Conservation (phyloP, 2,329 filamentous ascomycete genomes). For the Aureobasidium namibiae region DNA sequence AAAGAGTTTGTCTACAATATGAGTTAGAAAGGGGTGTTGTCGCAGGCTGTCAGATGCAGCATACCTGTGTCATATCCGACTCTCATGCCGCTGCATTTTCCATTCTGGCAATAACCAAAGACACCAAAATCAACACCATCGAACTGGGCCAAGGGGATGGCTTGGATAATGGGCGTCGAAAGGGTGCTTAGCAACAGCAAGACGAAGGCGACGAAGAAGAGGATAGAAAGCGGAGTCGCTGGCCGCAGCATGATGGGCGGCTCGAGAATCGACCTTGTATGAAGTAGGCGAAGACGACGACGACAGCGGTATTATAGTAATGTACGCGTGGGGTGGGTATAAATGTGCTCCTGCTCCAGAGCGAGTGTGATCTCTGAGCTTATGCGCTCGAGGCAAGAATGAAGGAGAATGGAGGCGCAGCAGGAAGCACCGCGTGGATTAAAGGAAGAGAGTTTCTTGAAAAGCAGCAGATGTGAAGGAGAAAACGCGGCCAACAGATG, state of each 20-base stretch:
- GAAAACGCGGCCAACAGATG: neutral
- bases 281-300: neutral
- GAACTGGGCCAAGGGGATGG: constrained; percentile 74
- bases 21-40: neutral
- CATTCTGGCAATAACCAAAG: constrained; percentile 72
- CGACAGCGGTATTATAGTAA: neutral
- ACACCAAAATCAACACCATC: constrained; percentile 78
- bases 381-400: neutral
- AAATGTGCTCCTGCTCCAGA: constrained; percentile 3
- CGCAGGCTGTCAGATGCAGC: constrained; percentile 26
- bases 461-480: neutral
- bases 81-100: constrained; percentile 60
- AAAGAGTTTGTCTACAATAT: constrained; percentile 39
- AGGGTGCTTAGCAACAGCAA: constrained; percentile 78
- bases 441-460: neutral
- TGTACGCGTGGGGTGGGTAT: neutral
- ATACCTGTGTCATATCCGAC: constrained; percentile 81
- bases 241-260: constrained; percentile 68
- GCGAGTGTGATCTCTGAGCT: constrained; percentile 2
- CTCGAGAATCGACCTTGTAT: neutral
- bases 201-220: constrained; percentile 78
- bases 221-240: constrained; percentile 78
- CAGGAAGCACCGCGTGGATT: neutral
- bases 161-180: constrained; percentile 82
- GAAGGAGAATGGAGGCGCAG: constrained; percentile 1